Evolutionary conservation across 176 grass and related monocot species (phyloP).

Genomic region (Carex scoparia): DNA sequence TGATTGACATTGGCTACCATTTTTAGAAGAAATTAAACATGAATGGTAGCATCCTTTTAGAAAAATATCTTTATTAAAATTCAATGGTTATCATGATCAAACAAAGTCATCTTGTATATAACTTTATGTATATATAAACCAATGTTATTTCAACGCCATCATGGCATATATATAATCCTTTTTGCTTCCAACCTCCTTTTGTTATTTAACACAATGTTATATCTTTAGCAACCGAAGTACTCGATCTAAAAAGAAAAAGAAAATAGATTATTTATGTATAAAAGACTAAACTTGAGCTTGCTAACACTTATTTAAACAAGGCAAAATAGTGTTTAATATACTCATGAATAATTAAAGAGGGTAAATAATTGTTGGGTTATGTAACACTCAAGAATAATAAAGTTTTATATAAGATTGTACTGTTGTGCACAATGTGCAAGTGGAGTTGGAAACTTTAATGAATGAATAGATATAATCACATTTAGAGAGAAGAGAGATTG

Average conservation of each 20-base stretch:
- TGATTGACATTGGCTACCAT: constrained; percentile 17
- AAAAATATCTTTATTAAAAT: neutral
- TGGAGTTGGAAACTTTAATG: neutral
- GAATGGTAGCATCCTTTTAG: neutral
- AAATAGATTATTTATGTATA: neutral
- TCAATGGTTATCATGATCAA: neutral
- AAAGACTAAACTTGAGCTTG: neutral
- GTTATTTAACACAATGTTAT: neutral
- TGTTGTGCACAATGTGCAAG: neutral
- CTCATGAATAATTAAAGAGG: neutral
- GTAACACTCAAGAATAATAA: neutral
- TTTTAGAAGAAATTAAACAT: neutral
- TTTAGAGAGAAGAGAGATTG: neutral
- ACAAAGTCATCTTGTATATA: neutral
- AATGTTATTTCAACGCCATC: neutral
- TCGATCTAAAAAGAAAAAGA: neutral
- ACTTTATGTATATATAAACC: neutral
- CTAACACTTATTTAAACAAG: neutral
- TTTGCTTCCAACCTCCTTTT: neutral
- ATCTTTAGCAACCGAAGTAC: neutral
- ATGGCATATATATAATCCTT: neutral
- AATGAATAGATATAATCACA: neutral
- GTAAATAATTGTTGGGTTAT: neutral
- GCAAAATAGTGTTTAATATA: neutral
- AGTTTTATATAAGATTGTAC: neutral